A percentile compares a stretch with the other conserved stretches of the same genome.
These are phyloP conservation scores for Trifolium pratense DNA, from an alignment of 306 rosid genomes.

Conservation along the genomic window DNA sequence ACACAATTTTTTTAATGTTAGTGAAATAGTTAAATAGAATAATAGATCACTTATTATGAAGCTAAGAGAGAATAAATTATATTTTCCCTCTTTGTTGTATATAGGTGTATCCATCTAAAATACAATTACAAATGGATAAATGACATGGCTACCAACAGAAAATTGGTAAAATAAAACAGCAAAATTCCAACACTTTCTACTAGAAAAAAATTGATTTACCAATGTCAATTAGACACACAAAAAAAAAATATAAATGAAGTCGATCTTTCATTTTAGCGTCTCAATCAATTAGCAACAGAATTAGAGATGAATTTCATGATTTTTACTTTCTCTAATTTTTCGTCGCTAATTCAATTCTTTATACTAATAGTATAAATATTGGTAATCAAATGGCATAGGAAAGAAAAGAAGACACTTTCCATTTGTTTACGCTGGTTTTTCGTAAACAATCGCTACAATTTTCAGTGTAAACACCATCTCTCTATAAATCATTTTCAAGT, in stretches of 20 bases:
- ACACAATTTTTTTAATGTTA: too few relatives aligned
- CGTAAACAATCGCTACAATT: too few relatives aligned
- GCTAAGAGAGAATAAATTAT: too few relatives aligned
- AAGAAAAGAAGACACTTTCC: too few relatives aligned
- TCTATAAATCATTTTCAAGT: slow-evolving; percentile 40
- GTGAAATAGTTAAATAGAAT: too few relatives aligned
- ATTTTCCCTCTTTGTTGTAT: neutral
- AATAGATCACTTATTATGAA: too few relatives aligned
- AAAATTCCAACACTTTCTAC: neutral
- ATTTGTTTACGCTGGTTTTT: too few relatives aligned
- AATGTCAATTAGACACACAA: neutral
- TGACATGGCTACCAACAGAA: neutral
- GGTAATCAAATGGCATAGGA: too few relatives aligned
- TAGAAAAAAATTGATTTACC: neutral
- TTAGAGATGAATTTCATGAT: neutral
- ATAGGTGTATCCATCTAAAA: neutral
- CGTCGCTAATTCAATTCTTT: neutral
- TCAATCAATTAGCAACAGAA: neutral
- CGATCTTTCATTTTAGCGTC: neutral
- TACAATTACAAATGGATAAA: neutral
- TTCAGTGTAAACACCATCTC: too few relatives aligned
- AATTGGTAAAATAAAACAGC: neutral
- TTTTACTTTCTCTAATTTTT: neutral
- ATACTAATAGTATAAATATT: neutral
- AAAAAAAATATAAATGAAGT: neutral